Evolutionary conservation across 345 rosid genomes (phyloP).

Genomic region (Noccaea bulbosa): DNA sequence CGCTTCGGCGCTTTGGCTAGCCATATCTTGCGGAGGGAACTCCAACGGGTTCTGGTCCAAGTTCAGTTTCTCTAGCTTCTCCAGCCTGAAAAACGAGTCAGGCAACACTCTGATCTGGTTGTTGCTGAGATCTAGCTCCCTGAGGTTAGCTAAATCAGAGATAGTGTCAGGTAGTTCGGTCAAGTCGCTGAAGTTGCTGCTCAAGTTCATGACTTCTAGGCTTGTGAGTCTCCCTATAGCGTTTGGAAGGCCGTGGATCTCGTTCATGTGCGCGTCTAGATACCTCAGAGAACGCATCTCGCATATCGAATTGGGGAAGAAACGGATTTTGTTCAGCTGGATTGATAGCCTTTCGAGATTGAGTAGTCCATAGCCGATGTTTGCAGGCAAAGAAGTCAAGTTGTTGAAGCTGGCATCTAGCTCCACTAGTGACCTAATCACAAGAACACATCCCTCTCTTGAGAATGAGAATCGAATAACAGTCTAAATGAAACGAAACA

Average conservation of each 20-base stretch:
- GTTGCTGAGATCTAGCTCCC: slow-evolving; percentile 91
- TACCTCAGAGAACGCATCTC: slow-evolving; percentile 75
- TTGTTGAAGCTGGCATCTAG: slow-evolving; percentile 87
- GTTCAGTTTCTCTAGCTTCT: slow-evolving; percentile 72
- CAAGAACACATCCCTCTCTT: slow-evolving; percentile 3
- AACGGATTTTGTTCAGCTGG: slow-evolving; percentile 72
- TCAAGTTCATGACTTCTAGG: slow-evolving; percentile 77
- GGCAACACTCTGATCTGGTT: slow-evolving; percentile 88
- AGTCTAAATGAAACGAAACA: slow-evolving; percentile 8
- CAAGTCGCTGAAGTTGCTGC: slow-evolving; percentile 88
- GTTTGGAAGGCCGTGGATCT: slow-evolving; percentile 79
- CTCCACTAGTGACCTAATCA: slow-evolving; percentile 58
- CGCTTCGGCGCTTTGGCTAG: slow-evolving; percentile 63
- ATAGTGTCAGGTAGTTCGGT: slow-evolving; percentile 72
- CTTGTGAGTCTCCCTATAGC: slow-evolving; percentile 73
- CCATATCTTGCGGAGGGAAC: slow-evolving; percentile 68
- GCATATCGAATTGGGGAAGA: slow-evolving; percentile 72
- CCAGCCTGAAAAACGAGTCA: slow-evolving; percentile 71
- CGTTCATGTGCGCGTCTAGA: slow-evolving; percentile 91
- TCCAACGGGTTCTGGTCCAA: slow-evolving; percentile 83
- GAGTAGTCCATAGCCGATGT: slow-evolving; percentile 70
- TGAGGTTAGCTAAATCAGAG: slow-evolving; percentile 70
- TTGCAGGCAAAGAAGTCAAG: slow-evolving; percentile 69
- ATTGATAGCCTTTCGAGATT: slow-evolving; percentile 75
- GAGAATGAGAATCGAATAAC: slow-evolving; percentile 18